These are phyloP conservation scores for Fraxinus angustifolia DNA, from an alignment of 305 asterid species.

Conservation along the genomic window DNA sequence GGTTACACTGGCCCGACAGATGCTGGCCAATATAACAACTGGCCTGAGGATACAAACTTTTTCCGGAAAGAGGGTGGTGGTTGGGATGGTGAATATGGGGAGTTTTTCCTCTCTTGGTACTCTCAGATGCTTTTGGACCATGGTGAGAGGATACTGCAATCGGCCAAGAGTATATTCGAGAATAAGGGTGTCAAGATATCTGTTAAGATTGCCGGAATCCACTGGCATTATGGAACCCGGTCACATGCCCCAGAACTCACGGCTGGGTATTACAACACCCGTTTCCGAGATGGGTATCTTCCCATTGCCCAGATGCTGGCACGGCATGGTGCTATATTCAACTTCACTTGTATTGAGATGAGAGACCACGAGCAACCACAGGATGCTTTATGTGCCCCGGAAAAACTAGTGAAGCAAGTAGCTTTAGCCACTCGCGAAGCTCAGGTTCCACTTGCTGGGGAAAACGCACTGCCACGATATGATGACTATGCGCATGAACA, in stretches of 20 bases:
- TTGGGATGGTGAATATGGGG: constrained; percentile 60
- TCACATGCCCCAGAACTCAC: constrained; percentile 95
- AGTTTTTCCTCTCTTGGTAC: constrained; percentile 87
- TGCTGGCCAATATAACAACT: constrained; percentile 83
- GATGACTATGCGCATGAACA: constrained; percentile 77
- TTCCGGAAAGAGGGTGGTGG: constrained; percentile 79
- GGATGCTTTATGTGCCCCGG: constrained; percentile 76
- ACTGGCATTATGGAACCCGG: constrained; percentile 87
- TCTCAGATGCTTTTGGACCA: constrained; percentile 74
- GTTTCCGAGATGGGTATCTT: constrained; percentile 70
- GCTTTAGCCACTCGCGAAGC: constrained; percentile 69
- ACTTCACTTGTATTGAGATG: constrained; percentile 92
- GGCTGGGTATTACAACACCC: constrained; percentile 87
- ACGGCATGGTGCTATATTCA: constrained; percentile 69
- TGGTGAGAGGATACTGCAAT: constrained; percentile 65
- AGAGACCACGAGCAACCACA: constrained; percentile 89
- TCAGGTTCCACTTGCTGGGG: constrained; percentile 76
- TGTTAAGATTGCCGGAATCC: constrained; percentile 80
- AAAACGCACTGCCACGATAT: constrained; percentile 76
- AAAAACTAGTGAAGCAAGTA: constrained; percentile 77
- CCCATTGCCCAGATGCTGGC: constrained; percentile 83
- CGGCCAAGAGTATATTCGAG: constrained; percentile 48
- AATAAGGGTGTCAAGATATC: constrained; percentile 60
- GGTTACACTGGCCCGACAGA: constrained; percentile 83
- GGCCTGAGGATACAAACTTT: constrained; percentile 97